Percentiles rank a stretch among this genome's conserved stretches.
Conservation (phyloP, 225 moss, liverwort and hornwort genomes). For the Pleurozium schreberi region DNA sequence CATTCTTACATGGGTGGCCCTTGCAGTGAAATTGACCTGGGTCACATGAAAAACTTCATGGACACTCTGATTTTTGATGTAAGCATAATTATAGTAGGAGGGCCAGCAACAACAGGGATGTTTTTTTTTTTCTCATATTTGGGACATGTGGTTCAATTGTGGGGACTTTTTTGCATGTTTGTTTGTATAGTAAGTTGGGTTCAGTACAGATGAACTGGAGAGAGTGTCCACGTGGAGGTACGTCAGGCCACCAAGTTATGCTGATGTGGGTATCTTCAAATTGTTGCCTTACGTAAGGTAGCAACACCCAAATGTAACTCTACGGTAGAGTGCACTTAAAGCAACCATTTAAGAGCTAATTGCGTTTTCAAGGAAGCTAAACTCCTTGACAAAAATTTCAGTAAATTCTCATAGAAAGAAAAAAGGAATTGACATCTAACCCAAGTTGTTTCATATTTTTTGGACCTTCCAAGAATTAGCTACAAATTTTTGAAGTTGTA, state of each 20-base stretch:
- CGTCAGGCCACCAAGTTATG: too few species aligned
- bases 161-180: too few species aligned
- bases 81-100: background rate
- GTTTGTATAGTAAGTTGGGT: background rate
- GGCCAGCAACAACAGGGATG: fast-evolving
- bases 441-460: too few species aligned
- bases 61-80: background rate
- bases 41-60: background rate
- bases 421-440: too few species aligned
- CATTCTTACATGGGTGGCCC: background rate
- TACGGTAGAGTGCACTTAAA: too few species aligned
- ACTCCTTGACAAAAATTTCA: too few species aligned
- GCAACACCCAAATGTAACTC: too few species aligned
- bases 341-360: too few species aligned
- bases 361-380: too few species aligned
- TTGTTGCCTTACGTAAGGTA: background rate
- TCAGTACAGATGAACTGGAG: background rate
- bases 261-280: background rate
- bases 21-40: background rate
- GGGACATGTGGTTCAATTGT: background rate
- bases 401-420: too few species aligned
- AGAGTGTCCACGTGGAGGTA: background rate
- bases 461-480: too few species aligned
- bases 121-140: background rate
- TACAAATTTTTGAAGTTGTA: too few species aligned